Conservation (phyloP, 768 basidiomycete species). For the Lentinus brumalis region DNA sequence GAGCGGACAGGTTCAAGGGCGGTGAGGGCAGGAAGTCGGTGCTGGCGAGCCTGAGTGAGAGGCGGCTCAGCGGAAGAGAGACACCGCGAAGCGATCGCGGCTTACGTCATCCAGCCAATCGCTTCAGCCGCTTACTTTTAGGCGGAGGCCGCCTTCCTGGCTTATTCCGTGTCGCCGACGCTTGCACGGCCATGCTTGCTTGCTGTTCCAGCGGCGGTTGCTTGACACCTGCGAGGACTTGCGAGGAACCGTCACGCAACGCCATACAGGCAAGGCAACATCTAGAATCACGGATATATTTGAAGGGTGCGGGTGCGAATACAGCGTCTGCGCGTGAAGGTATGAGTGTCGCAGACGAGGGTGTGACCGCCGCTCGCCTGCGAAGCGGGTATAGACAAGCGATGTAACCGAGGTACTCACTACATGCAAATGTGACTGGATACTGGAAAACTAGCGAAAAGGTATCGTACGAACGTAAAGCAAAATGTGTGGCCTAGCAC, state of each 20-base stretch:
- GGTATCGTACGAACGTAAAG: no score
- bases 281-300: conserved; percentile 5
- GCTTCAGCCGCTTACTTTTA: background rate
- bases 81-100: background rate
- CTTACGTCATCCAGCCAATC: conserved; percentile 2
- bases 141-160: background rate
- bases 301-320: no score
- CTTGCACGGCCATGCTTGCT: background rate
- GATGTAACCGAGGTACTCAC: conserved; percentile 3
- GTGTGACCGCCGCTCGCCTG: no score
- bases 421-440: background rate
- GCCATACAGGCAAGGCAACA: no score
- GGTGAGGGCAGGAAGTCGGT: background rate
- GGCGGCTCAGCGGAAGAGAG: background rate
- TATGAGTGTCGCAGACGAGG: background rate
- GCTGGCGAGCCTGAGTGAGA: background rate
- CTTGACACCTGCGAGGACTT: background rate
- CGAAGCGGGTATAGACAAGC: background rate
- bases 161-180: background rate
- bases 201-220: background rate
- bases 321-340: background rate
- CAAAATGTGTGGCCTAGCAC: background rate
- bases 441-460: no score
- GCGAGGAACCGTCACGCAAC: background rate
- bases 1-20: conserved; percentile 10